Base-by-base conservation (phyloP, 2,329 filamentous ascomycete species). In the Zasmidium angulare region DNA sequence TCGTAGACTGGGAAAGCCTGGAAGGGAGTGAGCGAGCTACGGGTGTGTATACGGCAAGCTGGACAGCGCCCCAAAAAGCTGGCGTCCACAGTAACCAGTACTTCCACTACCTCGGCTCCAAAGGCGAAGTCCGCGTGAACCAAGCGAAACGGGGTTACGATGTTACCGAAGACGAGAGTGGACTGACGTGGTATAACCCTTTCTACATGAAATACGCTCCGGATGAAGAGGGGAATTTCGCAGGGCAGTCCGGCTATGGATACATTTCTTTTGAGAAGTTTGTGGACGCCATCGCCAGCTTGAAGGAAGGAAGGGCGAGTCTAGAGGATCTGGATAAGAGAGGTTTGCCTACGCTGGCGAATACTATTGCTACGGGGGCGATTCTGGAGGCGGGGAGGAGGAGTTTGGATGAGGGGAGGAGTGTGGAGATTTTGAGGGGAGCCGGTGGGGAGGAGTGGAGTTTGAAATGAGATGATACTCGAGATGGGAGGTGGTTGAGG, bases 31-130 rank as follows among this genome's bases (percentile, higher is more conserved):
- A 77, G 61, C 81, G 86, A 57, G 93, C 90, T 11, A 95, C 92
- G 1, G 93, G 87, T 56, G 91, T 97, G 7, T 97, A 96, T 78
- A 97, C 93, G 12, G 90, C 93, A 11, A 93, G 89, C 46, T 97
- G 93, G 93, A 96, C 93, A 1, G 93, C 93, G 6, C 93, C 93
- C 12, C 90, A 96, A 74, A 90, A 88, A 70, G 93, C 93, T 0
- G 93, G 93, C 52, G 92, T 97, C n/a, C 93, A 97, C 78, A 93
- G 89, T 1, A 96, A 96, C 75, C 93, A 97, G 79, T 95, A 96
- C 78, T 97, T 97, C 81, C 93, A 97, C 78, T 96, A 95, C 79
- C 88, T 97, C 79, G 93, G 86, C 2, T 84, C 85, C 61, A 85
- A 88, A 58, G 93, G 93, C 64, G 93, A 97, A 78, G 86, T 97